Conservation (phyloP, 78 protist genomes). For the Dictyostelium discoideum region DNA sequence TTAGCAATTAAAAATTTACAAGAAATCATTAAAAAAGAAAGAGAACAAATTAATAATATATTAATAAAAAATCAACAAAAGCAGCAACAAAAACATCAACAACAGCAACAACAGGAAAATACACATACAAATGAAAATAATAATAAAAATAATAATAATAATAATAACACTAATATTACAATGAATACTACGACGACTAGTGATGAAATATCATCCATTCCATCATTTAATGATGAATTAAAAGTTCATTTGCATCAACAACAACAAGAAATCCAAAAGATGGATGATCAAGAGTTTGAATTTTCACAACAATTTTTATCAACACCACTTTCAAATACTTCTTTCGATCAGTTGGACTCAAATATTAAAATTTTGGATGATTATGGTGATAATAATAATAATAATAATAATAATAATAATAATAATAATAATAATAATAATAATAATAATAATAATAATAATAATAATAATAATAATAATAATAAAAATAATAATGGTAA, state of each 20-base stretch:
- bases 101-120: neutral
- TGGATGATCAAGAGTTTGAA: neutral
- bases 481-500: neutral
- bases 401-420: neutral
- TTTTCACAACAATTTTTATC: neutral
- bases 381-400: neutral
- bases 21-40: constrained; percentile 26
- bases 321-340: constrained; percentile 45
- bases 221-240: neutral
- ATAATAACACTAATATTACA: neutral
- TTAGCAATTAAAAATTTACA: constrained; percentile 34
- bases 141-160: neutral
- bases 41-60: constrained; percentile 17
- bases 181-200: neutral
- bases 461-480: neutral
- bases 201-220: neutral
- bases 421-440: neutral
- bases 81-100: neutral
- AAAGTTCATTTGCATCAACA: neutral
- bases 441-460: neutral
- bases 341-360: constrained; percentile 11
- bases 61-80: constrained; percentile 1
- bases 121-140: neutral
- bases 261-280: neutral
- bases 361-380: neutral